Base-by-base conservation (phyloP, 2,329 filamentous ascomycete species). In the Ceratocystis ficicola region DNA sequence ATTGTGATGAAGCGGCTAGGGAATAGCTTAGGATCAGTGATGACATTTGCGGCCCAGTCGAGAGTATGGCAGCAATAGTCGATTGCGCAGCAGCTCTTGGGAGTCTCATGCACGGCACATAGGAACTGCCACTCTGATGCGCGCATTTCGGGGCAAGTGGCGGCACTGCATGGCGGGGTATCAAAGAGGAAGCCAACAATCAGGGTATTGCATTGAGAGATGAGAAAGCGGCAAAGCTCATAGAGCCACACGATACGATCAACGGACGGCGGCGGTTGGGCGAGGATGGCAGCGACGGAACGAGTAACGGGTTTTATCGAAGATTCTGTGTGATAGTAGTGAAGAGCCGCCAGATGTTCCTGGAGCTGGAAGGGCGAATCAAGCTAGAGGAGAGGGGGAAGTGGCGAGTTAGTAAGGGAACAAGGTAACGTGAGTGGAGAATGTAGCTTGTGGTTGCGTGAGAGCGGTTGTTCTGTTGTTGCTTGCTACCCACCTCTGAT, bases 11-110 rank as follows among this genome's bases (percentile, higher is more conserved):
- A 83, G 64, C 94, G 84, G 71, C 90, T 95, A 0, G 94, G 93
- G 74, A 99, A 99, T 73, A 94, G 88, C 79, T 96, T 96, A 65
- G 90, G 89, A 71, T 91, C 94, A 2, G 93, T 96, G 66, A 99
- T 86, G 22, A 93, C 89, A 72, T 95, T 96, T 66, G 90, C 92
- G 2, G 94, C 94, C 90, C 93, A 97, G 77, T 99, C 94, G 55
- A 99, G 86, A 0, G 94, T 99, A 74, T 99, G 94, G 75, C 93
- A 97, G 81, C 92, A 96, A 78, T 99, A 99, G 77, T 99, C 94
- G 73, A 99, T 96, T 63, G 94, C 94, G 76, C 93, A 96, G 79
- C 94, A 99, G 72, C 88, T 89, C 77, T 97, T 97, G 62, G 94
- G 94, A 62, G 91, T 88, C 73, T 97, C 93, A 74, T 99, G 94